Percentiles rank a stretch among this genome's conserved stretches.
Conservation (phyloP, 768 basidiomycete genomes). For the Tylopilus balloui region DNA sequence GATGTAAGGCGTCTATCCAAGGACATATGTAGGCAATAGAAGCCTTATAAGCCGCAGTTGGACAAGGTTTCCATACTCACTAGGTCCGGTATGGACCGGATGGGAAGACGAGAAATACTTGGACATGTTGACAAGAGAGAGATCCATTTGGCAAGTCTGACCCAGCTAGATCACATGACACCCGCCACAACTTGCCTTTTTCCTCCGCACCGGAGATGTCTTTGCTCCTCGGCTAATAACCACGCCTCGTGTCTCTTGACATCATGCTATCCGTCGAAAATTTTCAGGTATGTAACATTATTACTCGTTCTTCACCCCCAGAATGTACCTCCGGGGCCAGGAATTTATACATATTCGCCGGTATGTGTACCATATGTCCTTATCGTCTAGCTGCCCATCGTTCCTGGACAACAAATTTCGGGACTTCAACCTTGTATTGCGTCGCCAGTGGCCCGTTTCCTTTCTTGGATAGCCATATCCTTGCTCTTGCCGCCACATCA, state of each 20-base stretch:
- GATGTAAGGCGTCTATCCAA: constrained; percentile 29
- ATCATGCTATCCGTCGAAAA: constrained; percentile 5
- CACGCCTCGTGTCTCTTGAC: constrained; percentile 11
- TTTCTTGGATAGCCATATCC: constrained; percentile 14
- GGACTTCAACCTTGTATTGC: constrained; percentile 21
- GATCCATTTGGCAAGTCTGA: constrained; percentile 15
- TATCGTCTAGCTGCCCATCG: background rate
- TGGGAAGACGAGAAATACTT: constrained; percentile 11
- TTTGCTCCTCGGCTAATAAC: constrained; percentile 18
- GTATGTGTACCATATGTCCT: background rate
- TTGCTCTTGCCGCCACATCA: constrained; percentile 1
- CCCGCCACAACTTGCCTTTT: constrained; percentile 8
- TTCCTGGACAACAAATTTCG: constrained; percentile 15
- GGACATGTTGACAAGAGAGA: constrained; percentile 16
- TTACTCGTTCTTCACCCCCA: background rate
- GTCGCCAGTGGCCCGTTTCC: constrained; percentile 12
- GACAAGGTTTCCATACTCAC: constrained; percentile 24
- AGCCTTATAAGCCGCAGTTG: constrained; percentile 18
- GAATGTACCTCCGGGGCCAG: background rate
- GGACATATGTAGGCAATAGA: constrained; percentile 30
- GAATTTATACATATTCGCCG: background rate
- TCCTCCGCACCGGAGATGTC: constrained; percentile 16
- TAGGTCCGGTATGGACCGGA: constrained; percentile 20
- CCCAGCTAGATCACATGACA: constrained; percentile 18
- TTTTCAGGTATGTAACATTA: constrained; percentile 10